Evolutionary conservation across 805 yeast species (phyloP), one percentile per base, ranked within the genome.

Genomic region (Wickerhamomyces tratensis): DNA sequence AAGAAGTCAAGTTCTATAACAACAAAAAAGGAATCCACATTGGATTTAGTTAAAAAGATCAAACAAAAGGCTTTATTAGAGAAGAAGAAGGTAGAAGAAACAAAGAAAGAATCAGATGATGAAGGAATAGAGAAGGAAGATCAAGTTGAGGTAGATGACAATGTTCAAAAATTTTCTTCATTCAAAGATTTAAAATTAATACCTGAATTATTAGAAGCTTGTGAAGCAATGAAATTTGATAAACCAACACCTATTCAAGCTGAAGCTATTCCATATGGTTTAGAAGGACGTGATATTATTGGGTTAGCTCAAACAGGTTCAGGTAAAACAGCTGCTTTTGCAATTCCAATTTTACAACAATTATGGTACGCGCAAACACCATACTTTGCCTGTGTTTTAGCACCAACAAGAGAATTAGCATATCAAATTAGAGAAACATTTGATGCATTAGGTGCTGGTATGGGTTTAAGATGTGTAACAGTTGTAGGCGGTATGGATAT

Each of bases 281-380:
- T 93, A 15, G 77, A 82, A 50, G 96, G 96, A 5, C 78, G 87
- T 49, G 98, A 91, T 64, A 82, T 91, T 39, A 88, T 91, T 56
- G 98, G 98, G 12, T 72, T 91, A 47, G 98, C 98, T 0, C 96
- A 91, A 57, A 91, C 98, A 0, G 98, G 98, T 38, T 86, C 96
- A 5, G 98, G 98, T 49, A 91, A 91, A 63, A 93, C 98, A 0
- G 98, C 98, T 0, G 98, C 98, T 0, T 93, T 93, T 70, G 97
- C 98, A 8, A 78, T 93, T 41, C 98, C 98, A 1, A 86, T 93
- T 38, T 70, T 93, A 31, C 97, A 93, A 61, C 80, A 86, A 1
- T 69, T 93, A 39, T 89, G 96, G 87, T 79, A 86, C 43, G 88
- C 82, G 27, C 96, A 91, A 55, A 71, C 82, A 3, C 89, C 96